Evolutionary conservation across 768 basidiomycete species (phyloP), one percentile per base, ranked within the genome.

Genomic region (Gelatoporia subvermispora): DNA sequence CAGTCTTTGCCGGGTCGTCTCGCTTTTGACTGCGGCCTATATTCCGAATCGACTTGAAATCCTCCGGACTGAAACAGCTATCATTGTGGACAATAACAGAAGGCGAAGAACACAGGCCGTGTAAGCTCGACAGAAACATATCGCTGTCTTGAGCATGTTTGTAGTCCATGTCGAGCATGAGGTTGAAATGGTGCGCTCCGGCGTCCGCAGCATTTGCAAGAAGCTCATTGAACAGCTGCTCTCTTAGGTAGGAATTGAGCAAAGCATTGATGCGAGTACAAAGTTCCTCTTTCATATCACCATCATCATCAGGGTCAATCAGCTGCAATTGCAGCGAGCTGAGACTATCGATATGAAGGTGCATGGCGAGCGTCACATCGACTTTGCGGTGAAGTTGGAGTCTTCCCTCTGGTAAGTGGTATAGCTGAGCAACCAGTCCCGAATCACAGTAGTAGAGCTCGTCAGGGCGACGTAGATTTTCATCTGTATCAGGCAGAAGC

Each of bases 161-260:
- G 31, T 7, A 38, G 36, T 25, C 43, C 41, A 4, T 35, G 48
- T 78, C 73, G 5, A 76, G 45, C 1, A 75, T 49, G 17, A 78
- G 54, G 2, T 61, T 55, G 50, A 79, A 75, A n/a, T 60, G 54
- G 2, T 65, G 69, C 0, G 78, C 78, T 9, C 60, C 59, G 0
- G 78, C 78, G 54, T 80, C 79, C 4, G 65, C 64, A 1, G 78
- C 78, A 48, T 81, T 81, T 1, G 79, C 79, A 5, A 80, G 49
- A 52, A 78, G 78, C 48, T 81, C 78, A 2, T 67, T 69, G 31
- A 73, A 57, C 9, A 76, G 66, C 45, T 78, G 74, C 7, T 65
- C 62, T 7, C 66, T 64, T 5, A 65, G 65, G 43, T 79, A 79
- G 18, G 72, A 65, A 16, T 54, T 59, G 10, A 80, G 59, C 0